A percentile compares a stretch with the other conserved stretches of the same genome.
Conservation (phyloP, 176 grass and related monocot species). For the Hordeum vulgare region DNA sequence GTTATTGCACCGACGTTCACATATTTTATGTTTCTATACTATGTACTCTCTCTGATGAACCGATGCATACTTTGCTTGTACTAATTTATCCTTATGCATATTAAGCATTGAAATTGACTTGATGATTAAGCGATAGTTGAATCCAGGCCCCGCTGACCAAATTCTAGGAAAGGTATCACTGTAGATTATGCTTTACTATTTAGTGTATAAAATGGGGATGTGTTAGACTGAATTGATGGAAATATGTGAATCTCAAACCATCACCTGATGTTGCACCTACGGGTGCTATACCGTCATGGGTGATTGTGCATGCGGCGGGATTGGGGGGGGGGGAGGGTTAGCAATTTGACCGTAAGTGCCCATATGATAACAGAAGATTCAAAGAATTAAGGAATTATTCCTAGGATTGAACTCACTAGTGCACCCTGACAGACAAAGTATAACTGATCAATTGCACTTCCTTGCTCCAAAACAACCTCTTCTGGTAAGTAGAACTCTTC, state of each 20-base stretch:
- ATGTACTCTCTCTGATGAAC: background rate
- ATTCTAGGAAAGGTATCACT: background rate
- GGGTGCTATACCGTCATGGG: too few species aligned
- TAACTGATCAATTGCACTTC: constrained; percentile 76
- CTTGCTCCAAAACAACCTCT: constrained; percentile 92
- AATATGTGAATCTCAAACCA: too few species aligned
- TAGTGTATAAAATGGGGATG: too few species aligned
- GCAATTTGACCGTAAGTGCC: background rate
- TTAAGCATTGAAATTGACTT: background rate
- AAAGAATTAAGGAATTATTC: background rate
- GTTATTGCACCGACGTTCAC: background rate
- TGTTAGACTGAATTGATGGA: too few species aligned
- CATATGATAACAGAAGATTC: background rate
- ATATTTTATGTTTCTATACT: background rate
- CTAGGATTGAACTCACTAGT: constrained; percentile 43
- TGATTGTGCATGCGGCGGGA: too few species aligned
- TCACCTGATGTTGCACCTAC: too few species aligned
- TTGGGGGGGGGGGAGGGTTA: too few species aligned
- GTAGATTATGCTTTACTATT: background rate
- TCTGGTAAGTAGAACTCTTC: constrained; percentile 93
- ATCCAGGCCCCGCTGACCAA: background rate
- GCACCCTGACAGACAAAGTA: constrained; percentile 88
- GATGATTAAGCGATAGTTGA: background rate
- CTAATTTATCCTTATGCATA: background rate
- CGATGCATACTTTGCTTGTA: background rate